Evolutionary conservation across 2,329 filamentous ascomycete species (phyloP), one percentile per base, ranked within the genome.

Genomic region (Ramularia endophylla): DNA sequence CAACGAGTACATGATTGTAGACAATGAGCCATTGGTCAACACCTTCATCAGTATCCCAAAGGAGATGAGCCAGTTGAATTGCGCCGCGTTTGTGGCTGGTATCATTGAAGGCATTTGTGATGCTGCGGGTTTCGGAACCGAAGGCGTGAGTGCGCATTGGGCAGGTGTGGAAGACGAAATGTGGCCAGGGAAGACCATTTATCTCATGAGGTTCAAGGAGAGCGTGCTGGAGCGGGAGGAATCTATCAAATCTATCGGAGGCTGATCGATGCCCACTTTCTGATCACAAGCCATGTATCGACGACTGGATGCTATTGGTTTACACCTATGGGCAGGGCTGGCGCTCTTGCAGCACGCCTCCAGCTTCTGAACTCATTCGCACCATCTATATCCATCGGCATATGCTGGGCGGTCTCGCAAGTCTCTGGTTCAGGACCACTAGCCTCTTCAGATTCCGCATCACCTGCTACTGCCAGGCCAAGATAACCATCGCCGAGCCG

Each of bases 1-100:
- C 7, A 87, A 92, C 55, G 90, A 97, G 71, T 98, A 97, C 73
- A 97, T 98, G 90, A 92, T 98, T 57, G 87, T 89, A 57, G 92
- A 98, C 69, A 97, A 98, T 67, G 92, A 97, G 63, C 92, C 92
- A 16, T 74, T 97, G 37, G 90, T 97, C 28, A 97, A 95, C 66
- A 83, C 84, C 48, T 97, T 92, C 69, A 85, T 98, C 60, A 87
- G 81, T 56, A 84, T 97, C 39, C 92, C 92, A 12, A 84, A 84
- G 59, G 92, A 98, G 68, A 94, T 98, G 86, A 88, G 78, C 66
- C 86, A 92, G 75, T 74, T 98, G 59, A 97, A 95, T 65, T 95
- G 90, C 66, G 92, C 90, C 13, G 92, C 92, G 8, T 98, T 86
- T 61, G 88, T 95, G 15, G 92, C 92, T 1, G 92, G 92, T 13